A percentile compares a stretch with the other conserved stretches of the same genome.
These are phyloP conservation scores for Lachancea fermentati DNA, from an alignment of 805 yeast genomes.

Conservation along the genomic window DNA sequence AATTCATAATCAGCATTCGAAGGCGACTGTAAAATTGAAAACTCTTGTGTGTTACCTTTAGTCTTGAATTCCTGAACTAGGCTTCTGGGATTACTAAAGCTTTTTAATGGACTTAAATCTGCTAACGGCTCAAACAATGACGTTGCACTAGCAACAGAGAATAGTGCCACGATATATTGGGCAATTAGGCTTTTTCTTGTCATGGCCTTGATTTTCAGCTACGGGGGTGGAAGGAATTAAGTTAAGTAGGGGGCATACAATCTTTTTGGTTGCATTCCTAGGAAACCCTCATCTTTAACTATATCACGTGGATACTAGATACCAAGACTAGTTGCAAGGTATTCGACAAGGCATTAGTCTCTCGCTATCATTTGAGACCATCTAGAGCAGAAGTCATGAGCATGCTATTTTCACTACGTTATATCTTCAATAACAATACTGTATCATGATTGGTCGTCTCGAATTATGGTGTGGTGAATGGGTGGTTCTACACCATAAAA, in stretches of 20 bases:
- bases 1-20: conserved; percentile 19
- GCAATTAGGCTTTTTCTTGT: not conserved
- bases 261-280: not conserved
- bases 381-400: not conserved
- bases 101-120: not conserved
- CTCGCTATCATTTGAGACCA: not conserved
- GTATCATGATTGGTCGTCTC: conserved; percentile 2
- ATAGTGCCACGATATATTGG: not conserved
- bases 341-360: not conserved
- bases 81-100: conserved; percentile 1
- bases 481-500: not conserved
- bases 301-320: not conserved
- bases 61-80: not conserved
- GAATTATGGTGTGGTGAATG: conserved; percentile 5
- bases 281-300: not conserved
- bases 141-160: conserved; percentile 1
- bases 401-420: not conserved
- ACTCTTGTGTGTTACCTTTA: not conserved
- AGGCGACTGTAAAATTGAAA: conserved; percentile 7
- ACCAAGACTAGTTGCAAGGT: not conserved
- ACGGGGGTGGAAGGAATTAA: no score
- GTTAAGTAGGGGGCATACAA: not conserved
- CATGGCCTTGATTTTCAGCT: not conserved
- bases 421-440: not conserved
- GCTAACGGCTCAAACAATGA: conserved; percentile 3